Percentiles rank a stretch among this genome's conserved stretches.
These are phyloP conservation scores for Fagus sylvatica DNA, from an alignment of 306 rosid species.

Conservation along the genomic window DNA sequence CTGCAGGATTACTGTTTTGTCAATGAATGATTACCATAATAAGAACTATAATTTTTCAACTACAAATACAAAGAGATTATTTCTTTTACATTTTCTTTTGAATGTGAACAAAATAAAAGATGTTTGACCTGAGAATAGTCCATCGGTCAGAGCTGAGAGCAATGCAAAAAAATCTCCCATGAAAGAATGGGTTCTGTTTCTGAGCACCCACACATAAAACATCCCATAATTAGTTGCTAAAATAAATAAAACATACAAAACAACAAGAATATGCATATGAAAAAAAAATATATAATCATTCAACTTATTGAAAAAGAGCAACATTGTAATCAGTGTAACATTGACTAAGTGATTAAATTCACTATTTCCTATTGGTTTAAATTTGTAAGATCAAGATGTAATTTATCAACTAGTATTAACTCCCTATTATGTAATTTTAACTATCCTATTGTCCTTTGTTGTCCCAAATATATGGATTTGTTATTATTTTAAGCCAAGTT, in stretches of 20 bases:
- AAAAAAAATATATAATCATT: no score
- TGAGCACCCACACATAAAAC: slow-evolving; percentile 1
- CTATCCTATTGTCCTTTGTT: no score
- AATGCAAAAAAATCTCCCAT: slow-evolving; percentile 27
- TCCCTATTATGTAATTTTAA: no score
- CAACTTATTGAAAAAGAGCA: no score
- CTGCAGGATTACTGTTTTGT: slow-evolving; percentile 3
- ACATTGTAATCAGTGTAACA: no score
- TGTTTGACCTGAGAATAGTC: slow-evolving; percentile 30
- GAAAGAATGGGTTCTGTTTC: slow-evolving; percentile 15
- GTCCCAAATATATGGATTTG: no score
- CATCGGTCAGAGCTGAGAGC: slow-evolving; percentile 32
- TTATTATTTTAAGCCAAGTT: not conserved
- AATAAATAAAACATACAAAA: no score
- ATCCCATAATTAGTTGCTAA: not conserved
- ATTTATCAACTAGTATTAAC: no score
- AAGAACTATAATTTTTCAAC: not conserved
- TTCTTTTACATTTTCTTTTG: not conserved
- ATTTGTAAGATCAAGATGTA: no score
- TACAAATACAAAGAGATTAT: not conserved
- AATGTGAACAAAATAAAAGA: not conserved
- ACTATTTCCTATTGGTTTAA: no score
- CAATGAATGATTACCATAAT: not conserved
- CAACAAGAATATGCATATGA: no score
- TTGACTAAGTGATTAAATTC: no score